Percentiles rank a stretch among this genome's conserved stretches.
Evolutionary conservation across 1,284 basidiomycete genomes (phyloP).

Genomic region (Ustilago lituana): DNA sequence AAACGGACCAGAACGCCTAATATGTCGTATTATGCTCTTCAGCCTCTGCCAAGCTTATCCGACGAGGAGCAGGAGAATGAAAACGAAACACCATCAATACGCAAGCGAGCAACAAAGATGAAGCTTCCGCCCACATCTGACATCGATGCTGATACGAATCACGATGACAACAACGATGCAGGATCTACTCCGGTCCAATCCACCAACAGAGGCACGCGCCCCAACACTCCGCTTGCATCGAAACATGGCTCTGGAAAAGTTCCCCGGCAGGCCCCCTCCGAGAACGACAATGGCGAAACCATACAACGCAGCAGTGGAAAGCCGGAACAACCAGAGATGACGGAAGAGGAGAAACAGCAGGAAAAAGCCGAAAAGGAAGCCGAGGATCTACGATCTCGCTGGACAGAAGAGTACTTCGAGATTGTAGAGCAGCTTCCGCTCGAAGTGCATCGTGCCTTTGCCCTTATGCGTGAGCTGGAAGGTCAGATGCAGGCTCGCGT

Average conservation of each 20-base stretch:
- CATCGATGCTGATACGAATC: constrained; percentile 4
- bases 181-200: neutral
- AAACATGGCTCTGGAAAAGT: constrained; percentile 3
- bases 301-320: neutral
- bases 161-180: neutral
- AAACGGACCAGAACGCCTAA: constrained; percentile 19
- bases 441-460: constrained; percentile 81
- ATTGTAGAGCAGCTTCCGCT: constrained; percentile 85
- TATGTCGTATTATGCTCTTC: constrained; percentile 12
- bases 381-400: constrained; percentile 46
- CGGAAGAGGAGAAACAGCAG: constrained; percentile 36
- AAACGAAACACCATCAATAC: constrained; percentile 24
- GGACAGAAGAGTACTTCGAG: constrained; percentile 65
- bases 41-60: constrained; percentile 14
- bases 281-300: neutral
- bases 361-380: constrained; percentile 38
- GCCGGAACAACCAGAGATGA: constrained; percentile 18
- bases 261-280: neutral
- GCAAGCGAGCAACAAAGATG: constrained; percentile 4
- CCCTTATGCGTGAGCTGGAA: constrained; percentile 83
- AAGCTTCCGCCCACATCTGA: constrained; percentile 19
- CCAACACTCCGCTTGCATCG: neutral
- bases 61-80: constrained; percentile 27
- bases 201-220: constrained; percentile 6
- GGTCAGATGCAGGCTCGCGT: constrained; percentile 71